Evolutionary conservation across 345 rosid genomes (phyloP), one percentile per base, ranked within the genome.

Genomic region (Eucalyptus grandis): DNA sequence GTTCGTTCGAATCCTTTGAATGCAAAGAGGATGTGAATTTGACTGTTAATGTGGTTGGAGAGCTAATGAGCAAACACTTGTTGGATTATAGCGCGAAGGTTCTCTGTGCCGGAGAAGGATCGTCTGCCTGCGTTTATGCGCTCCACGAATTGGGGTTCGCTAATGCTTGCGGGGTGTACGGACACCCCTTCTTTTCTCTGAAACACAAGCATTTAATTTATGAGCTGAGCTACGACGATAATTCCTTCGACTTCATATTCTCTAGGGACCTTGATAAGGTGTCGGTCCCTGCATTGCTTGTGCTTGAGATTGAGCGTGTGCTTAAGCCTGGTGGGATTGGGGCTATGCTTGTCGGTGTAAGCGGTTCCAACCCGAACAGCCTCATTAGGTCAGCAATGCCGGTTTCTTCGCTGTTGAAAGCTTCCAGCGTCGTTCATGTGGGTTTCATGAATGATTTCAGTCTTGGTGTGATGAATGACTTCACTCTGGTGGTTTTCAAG

Each of bases 261-360:
- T 97, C 99, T 24, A 90, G 94, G 93, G 96, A 94, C 91, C 88
- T 94, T 19, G 95, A 96, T 40, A 93, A 90, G 69, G 93, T 94
- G 72, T 90, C 95, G 19, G 97, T 95, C 89, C 97, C 98, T 91
- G 98, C 96, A 6, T 88, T 95, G 16, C 95, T 97, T 22, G 97
- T 98, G 92, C 95, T 95, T 22, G 99, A 97, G 92, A 94, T 95
- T 22, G 99, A 97, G 92, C 99, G 98, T 11, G 91, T 98, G 44
- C 95, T 97, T 88, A 93, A 77, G 82, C 99, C 97, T 1, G 96
- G 96, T n/a, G 99, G 98, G 83, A 91, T 93, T 14, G 99, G 97
- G 40, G 98, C 98, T 58, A 92, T 97, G 94, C 98, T 98, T 88
- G 94, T 96, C 11, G 91, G 94, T 40, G 90, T 83, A 60, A 88